Conservation (phyloP, 2,329 filamentous ascomycete genomes). For the Coniochaeta prunicola region DNA sequence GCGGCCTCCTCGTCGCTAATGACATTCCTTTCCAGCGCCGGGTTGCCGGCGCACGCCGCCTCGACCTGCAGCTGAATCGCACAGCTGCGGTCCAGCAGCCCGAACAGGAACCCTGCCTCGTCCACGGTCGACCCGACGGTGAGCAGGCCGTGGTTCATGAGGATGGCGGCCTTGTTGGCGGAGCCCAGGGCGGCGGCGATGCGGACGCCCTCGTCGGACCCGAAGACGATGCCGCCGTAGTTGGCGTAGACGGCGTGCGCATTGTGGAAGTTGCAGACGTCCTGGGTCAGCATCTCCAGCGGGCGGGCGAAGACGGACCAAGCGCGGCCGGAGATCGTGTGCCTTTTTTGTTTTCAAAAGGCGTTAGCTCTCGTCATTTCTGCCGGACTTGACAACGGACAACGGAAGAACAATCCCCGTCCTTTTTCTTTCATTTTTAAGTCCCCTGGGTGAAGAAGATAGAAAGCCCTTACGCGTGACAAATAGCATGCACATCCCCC, state of each 20-base stretch:
- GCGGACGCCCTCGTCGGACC: conserved; percentile 56
- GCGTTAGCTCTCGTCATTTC: too few species aligned
- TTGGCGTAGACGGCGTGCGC: conserved; percentile 53
- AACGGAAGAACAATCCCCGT: too few species aligned
- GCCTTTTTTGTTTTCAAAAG: too few species aligned
- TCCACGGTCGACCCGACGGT: conserved; percentile 67
- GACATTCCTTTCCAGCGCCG: conserved; percentile 30
- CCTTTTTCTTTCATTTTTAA: too few species aligned
- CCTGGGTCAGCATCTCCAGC: conserved; percentile 66
- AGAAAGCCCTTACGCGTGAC: conserved; percentile 44
- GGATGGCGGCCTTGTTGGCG: conserved; percentile 52
- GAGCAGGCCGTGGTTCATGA: conserved; percentile 66
- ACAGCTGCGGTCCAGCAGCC: conserved; percentile 61
- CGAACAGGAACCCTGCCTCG: conserved; percentile 66
- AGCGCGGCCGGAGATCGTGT: conserved; percentile 58
- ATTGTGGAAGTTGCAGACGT: conserved; percentile 57
- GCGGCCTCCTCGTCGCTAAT: conserved; percentile 31
- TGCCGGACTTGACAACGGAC: too few species aligned
- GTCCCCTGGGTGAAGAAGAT: too few species aligned
- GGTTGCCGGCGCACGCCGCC: conserved; percentile 43
- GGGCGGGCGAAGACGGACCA: conserved; percentile 59
- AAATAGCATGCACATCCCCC: conserved; percentile 58
- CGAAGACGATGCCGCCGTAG: conserved; percentile 48
- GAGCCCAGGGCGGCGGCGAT: conserved; percentile 56
- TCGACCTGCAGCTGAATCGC: conserved; percentile 62